Percentiles rank a stretch among this genome's conserved stretches.
Evolutionary conservation across 2,329 filamentous ascomycete species (phyloP).

Genomic region (Fusarium phyllophilum): DNA sequence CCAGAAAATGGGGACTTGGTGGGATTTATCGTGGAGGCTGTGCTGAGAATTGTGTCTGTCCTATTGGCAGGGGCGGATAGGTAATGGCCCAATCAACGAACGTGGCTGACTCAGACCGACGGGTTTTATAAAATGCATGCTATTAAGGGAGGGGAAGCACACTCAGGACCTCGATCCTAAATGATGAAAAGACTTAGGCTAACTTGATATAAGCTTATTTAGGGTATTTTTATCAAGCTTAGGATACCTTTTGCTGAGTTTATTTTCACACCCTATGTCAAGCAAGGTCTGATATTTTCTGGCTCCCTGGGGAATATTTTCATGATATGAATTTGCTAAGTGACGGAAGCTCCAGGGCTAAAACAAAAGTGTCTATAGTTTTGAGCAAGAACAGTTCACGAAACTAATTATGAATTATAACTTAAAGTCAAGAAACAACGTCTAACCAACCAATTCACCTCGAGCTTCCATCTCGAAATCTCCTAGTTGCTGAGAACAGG

Average conservation of each 20-base stretch:
- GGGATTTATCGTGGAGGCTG: background rate
- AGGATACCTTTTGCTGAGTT: too few species aligned
- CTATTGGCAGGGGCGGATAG: background rate
- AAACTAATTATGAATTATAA: too few species aligned
- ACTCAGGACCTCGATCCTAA: background rate
- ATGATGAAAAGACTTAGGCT: background rate
- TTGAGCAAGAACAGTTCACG: accelerated
- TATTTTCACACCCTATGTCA: accelerated
- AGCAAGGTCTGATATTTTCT: accelerated
- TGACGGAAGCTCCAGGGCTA: background rate
- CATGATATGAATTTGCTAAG: background rate
- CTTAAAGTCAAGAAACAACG: accelerated
- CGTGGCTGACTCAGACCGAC: background rate
- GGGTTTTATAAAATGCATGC: too few species aligned
- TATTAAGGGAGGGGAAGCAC: too few species aligned
- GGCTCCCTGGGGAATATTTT: background rate
- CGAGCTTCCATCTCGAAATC: accelerated
- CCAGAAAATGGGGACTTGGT: accelerated
- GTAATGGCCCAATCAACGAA: background rate
- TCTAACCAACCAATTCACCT: background rate
- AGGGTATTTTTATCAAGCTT: accelerated
- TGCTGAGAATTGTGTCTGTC: too few species aligned
- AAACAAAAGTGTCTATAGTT: background rate
- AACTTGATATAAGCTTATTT: background rate
- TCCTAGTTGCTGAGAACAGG: constrained; percentile 25